Base-by-base conservation (phyloP, 345 rosid genomes). In the Lepidium didymum region DNA sequence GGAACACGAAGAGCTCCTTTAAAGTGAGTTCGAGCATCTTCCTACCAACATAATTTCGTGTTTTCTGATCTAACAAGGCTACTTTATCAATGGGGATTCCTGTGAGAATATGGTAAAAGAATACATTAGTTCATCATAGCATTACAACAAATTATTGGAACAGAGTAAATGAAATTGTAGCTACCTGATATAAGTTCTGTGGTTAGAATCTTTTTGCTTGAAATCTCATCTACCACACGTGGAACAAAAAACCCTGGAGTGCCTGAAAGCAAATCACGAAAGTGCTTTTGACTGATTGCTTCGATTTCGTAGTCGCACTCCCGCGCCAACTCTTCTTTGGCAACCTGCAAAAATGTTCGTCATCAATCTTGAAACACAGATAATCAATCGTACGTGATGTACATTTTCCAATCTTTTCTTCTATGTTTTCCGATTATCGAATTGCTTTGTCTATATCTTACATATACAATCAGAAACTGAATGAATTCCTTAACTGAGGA, bases 251-350 rank as follows among this genome's bases (percentile, higher is more conserved):
- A 86, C 62, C 88, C 96, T 56, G 83, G 68, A 16, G 64, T 67
- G 69, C 57, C 64, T 29, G 86, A 73, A 18, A 94, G 81, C 72
- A 89, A 76, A 21, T 86, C 75, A 46, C 80, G 77, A 67, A 94
- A 91, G 31, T 80, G 81, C 79, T 91, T 94, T 85, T 91, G 93
- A 79, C 87, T 91, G 16, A 67, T 67, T 65, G 97, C 96, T 82
- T 94, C 99, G 47, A 91, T 66, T 55, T 79, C 86, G 68, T 91
- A 94, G 87, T 91, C 92, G 82, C 99, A 94, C 68, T 94, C 99
- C 37, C 85, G 83, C 57, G 96, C 83, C 68, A 91, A 75, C 80
- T 94, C 99, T 69, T 87, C 93, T 82, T 83, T 91, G 7, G 99
- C 97, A 50, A 94, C 99, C 97, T 93, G 75, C 62, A 67, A 61